Evolutionary conservation across 2,329 filamentous ascomycete genomes (phyloP), one percentile per base, ranked within the genome.

Genomic region (Hawksworthiomyces lignivorus): DNA sequence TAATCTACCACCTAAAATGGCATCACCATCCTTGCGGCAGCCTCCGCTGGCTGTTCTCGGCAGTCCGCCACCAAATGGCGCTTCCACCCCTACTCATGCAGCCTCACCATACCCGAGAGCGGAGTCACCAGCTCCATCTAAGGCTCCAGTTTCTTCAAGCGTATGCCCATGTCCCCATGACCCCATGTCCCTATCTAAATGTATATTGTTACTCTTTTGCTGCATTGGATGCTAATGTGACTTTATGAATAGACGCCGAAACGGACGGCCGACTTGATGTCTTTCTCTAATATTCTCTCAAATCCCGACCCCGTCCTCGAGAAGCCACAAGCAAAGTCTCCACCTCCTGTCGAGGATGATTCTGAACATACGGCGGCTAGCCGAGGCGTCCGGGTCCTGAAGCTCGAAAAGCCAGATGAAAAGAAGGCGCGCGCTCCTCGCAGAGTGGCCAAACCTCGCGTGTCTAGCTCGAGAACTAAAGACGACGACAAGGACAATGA

Each of bases 201-300:
- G 61, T 58, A 52, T 45, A 21, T 24, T 11, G n/a, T 18, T n/a
- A 7, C 5, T 5, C 8, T 22, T 15, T 18, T 11, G 19, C 22
- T 7, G 12, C 12, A 26, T 12, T 26, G 24, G 24, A 26, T 26
- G 8, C 17, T 34, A 34, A 34, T 18, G 20, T 12, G 7, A 8
- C 19, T 19, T 18, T 30, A n/a, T 3, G 31, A 36, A 27, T 60
- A 88, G 76, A 84, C 83, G 37, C 77, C 84, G 2, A 80, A 77
- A 52, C 80, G 88, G 59, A 73, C 82, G 30, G 82, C 83, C 45
- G 85, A 94, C 59, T 84, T 89, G 40, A 96, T 96, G 89, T 92
- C 89, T 5, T 92, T 97, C 57, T 92, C 87, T 51, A 96, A 89
- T 59, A 94, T 97, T 46, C 80, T 97, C 32, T 90, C 87, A 4